A percentile compares a stretch with the other conserved stretches of the same genome.
phyloP scores from a whole-genome alignment of 1,139 yeast genomes.

The Lodderomyces orthopsilosis region DNA sequence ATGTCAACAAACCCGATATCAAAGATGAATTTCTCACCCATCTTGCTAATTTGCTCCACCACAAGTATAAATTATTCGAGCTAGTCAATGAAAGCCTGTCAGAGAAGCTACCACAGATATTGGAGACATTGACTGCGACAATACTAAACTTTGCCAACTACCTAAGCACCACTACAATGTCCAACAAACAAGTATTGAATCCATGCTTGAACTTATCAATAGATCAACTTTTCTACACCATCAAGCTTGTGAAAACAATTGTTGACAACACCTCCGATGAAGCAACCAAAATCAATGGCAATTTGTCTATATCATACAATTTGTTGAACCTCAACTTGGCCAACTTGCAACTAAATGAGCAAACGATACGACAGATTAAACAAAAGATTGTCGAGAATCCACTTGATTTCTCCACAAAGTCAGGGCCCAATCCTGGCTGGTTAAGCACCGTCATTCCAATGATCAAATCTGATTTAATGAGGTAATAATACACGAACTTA shows the following conservation, averaged over 20 bases:
- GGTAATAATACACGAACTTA: slow-evolving; percentile 3
- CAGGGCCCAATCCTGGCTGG: slow-evolving; percentile 22
- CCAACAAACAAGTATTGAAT: slow-evolving; percentile 18
- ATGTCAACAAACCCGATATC: background rate
- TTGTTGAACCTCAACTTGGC: slow-evolving; percentile 27
- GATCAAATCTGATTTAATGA: slow-evolving; percentile 15
- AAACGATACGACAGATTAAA: slow-evolving; percentile 23
- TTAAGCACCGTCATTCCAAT: slow-evolving; percentile 17
- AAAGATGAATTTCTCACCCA: slow-evolving; percentile 3
- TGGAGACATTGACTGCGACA: slow-evolving; percentile 38
- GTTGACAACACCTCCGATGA: slow-evolving; percentile 32
- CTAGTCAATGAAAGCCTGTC: slow-evolving; percentile 19
- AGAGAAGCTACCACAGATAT: slow-evolving; percentile 13
- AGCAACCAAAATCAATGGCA: slow-evolving; percentile 36
- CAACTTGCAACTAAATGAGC: slow-evolving; percentile 22
- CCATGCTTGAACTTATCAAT: slow-evolving; percentile 37
- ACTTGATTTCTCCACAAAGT: slow-evolving; percentile 23
- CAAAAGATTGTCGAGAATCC: slow-evolving; percentile 26
- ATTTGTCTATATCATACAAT: slow-evolving; percentile 36
- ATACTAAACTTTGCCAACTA: slow-evolving; percentile 33
- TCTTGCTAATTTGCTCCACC: slow-evolving; percentile 14
- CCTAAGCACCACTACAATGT: slow-evolving; percentile 15
- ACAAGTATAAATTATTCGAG: slow-evolving; percentile 23
- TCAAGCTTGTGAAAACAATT: slow-evolving; percentile 35
- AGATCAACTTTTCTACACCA: slow-evolving; percentile 34